Conservation (phyloP, 148 eudicot species). For the Chenopodium album region DNA sequence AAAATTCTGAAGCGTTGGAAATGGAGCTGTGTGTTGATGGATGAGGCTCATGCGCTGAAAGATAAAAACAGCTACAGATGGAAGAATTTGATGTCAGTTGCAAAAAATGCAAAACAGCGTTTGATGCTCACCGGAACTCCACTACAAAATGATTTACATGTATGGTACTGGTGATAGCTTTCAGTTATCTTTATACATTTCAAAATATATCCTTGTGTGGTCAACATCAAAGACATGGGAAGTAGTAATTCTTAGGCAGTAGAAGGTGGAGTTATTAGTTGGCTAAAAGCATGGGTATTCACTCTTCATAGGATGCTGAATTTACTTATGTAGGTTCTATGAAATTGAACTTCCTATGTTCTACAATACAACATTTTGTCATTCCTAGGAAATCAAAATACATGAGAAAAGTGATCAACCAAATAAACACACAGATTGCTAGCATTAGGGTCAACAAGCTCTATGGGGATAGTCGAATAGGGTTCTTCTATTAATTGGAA, state of each 20-base stretch:
- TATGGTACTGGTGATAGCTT: constrained; percentile 35
- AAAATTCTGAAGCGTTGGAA: constrained; percentile 81
- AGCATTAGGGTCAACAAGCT: background rate
- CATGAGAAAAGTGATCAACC: no score
- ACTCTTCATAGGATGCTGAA: no score
- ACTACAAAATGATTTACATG: constrained; percentile 94
- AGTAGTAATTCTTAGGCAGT: no score
- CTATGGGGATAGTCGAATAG: background rate
- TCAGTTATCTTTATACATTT: background rate
- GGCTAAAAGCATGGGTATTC: no score
- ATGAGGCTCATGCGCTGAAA: constrained; percentile 98
- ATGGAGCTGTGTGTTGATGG: constrained; percentile 99
- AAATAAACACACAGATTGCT: background rate
- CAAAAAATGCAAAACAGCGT: constrained; percentile 83
- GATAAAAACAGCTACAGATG: constrained; percentile 94
- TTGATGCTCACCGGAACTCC: constrained; percentile 99
- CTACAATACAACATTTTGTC: no score
- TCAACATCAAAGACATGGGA: no score
- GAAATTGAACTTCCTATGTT: no score
- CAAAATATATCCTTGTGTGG: background rate
- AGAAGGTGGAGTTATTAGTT: no score
- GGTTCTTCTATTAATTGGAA: background rate
- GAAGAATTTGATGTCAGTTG: constrained; percentile 96
- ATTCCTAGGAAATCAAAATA: no score
- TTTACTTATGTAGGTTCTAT: no score